These are phyloP conservation scores for Clitoria ternatea DNA, from an alignment of 306 rosid genomes.

Conservation along the genomic window DNA sequence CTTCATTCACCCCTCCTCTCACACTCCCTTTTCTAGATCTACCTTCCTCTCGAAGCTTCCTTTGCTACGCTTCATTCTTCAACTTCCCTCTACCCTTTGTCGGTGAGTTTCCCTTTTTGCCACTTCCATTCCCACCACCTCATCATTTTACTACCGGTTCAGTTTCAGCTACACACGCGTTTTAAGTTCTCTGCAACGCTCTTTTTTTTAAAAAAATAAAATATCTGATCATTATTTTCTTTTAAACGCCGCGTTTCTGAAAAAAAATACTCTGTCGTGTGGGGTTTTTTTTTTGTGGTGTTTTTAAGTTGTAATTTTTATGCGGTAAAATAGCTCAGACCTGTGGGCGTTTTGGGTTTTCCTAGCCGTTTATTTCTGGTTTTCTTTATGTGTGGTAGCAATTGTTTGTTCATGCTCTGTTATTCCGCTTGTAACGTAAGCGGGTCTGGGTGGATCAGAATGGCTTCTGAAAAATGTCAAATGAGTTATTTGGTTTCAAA, in stretches of 20 bases:
- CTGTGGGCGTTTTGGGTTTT: constrained; percentile 21
- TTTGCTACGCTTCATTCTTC: not conserved
- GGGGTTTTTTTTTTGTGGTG: too few species aligned
- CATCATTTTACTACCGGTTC: not conserved
- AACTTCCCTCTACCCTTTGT: not conserved
- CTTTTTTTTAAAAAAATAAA: too few species aligned
- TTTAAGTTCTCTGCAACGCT: too few species aligned
- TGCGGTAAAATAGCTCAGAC: constrained; percentile 28
- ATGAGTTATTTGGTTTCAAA: not conserved
- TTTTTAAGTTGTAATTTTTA: not conserved
- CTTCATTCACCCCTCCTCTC: not conserved
- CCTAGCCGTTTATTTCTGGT: not conserved
- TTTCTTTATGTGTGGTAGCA: not conserved
- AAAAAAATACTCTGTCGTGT: not conserved
- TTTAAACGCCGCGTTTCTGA: not conserved
- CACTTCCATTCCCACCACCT: not conserved
- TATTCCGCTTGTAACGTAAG: not conserved
- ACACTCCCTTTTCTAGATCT: constrained; percentile 28
- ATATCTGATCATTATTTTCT: not conserved
- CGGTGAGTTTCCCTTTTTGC: constrained; percentile 35
- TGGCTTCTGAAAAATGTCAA: not conserved
- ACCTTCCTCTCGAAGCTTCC: not conserved
- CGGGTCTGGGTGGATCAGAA: not conserved
- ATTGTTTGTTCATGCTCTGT: not conserved
- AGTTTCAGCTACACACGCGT: too few species aligned